Percentiles rank a stretch among this genome's conserved stretches.
Evolutionary conservation across 257 asterid species (phyloP).

Genomic region (Solanum paucissectum): DNA sequence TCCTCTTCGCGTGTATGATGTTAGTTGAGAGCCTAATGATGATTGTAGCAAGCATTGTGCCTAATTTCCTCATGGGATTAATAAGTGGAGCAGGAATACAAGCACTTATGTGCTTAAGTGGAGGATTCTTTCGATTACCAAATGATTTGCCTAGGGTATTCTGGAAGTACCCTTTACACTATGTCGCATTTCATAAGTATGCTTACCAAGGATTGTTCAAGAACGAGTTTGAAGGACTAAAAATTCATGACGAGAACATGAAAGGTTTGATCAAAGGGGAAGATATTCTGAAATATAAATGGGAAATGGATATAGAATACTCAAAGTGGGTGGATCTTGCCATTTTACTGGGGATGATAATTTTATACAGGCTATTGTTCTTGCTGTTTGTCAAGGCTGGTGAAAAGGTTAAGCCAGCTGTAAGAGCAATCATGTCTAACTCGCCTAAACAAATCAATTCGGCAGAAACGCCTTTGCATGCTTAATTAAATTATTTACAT

Average conservation of each 20-base stretch:
- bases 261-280: slow-evolving; percentile 28
- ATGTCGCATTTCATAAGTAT: slow-evolving; percentile 44
- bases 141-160: slow-evolving; percentile 34
- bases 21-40: slow-evolving; percentile 70
- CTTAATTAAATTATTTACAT: neutral
- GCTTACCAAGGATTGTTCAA: slow-evolving; percentile 57
- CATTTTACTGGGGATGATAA: slow-evolving; percentile 37
- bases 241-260: neutral
- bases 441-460: neutral
- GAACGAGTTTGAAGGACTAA: slow-evolving; percentile 43
- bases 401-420: slow-evolving; percentile 20
- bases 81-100: slow-evolving; percentile 44
- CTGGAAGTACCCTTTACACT: slow-evolving; percentile 64
- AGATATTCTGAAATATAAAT: slow-evolving; percentile 29
- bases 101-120: slow-evolving; percentile 56
- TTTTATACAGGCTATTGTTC: slow-evolving; percentile 31
- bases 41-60: slow-evolving; percentile 49
- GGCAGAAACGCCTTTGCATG: neutral
- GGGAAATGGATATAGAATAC: slow-evolving; percentile 43
- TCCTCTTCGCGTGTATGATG: slow-evolving; percentile 46
- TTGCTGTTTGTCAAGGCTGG: slow-evolving; percentile 23
- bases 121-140: slow-evolving; percentile 55
- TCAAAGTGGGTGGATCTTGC: slow-evolving; percentile 57
- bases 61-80: slow-evolving; percentile 49
- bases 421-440: neutral